phyloP scores from a whole-genome alignment of 306 rosid species.

The Geum urbanum region DNA sequence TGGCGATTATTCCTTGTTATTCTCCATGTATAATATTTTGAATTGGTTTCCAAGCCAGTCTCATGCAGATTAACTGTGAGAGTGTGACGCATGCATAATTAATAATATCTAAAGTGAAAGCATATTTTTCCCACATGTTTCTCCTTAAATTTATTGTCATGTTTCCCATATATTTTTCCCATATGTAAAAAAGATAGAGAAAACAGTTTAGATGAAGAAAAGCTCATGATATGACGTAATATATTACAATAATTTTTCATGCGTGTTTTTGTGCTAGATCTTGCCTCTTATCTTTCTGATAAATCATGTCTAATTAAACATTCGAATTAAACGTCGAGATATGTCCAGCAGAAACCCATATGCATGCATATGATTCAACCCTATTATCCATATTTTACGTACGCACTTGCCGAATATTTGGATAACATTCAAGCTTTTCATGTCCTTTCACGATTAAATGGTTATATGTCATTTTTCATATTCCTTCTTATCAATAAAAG shows the following conservation, averaged over 20 bases:
- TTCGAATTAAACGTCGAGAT: constrained; percentile 15
- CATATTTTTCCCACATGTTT: background rate
- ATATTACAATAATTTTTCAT: constrained; percentile 11
- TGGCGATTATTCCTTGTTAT: background rate
- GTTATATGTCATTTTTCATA: background rate
- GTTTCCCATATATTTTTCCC: background rate
- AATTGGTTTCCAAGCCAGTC: constrained; percentile 8
- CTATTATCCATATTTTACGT: background rate
- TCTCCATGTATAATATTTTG: constrained; percentile 14
- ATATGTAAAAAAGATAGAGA: too few relatives aligned
- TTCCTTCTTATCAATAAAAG: background rate
- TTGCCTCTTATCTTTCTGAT: constrained; percentile 24
- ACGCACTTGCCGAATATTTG: background rate
- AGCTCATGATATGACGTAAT: constrained; percentile 54
- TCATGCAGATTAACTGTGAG: constrained; percentile 11
- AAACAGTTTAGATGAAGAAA: constrained; percentile 16
- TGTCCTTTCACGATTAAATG: background rate
- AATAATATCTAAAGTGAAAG: background rate
- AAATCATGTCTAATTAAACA: constrained; percentile 1
- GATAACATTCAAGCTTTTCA: background rate
- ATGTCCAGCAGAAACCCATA: background rate
- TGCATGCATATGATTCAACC: background rate
- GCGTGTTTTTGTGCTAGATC: constrained; percentile 39
- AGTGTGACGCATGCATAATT: too few relatives aligned
- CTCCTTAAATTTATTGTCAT: too few relatives aligned